Conservation (phyloP, 768 basidiomycete genomes). For the Dioszegia aurantiaca region DNA sequence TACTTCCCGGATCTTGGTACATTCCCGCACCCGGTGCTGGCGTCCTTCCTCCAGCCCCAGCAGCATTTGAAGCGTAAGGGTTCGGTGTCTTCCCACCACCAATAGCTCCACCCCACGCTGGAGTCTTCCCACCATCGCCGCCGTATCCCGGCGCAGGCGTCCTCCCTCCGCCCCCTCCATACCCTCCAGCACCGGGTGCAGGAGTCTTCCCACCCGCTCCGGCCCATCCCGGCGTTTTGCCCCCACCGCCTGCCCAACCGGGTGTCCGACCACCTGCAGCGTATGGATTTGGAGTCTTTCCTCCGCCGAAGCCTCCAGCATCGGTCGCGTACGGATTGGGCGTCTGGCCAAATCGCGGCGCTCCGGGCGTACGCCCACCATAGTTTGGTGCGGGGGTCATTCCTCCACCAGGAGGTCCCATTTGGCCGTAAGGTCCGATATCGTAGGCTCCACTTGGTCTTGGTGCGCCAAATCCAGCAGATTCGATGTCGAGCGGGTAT, state of each 20-base stretch:
- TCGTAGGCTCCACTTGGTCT: conserved; percentile 35
- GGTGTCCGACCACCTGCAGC: conserved; percentile 34
- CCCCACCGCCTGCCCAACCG: conserved; percentile 24
- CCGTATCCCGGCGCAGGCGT: conserved; percentile 28
- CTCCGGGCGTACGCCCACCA: conserved; percentile 53
- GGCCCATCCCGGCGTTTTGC: conserved; percentile 30
- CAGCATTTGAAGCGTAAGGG: conserved; percentile 12
- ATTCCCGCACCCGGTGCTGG: conserved; percentile 21
- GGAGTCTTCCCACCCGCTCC: conserved; percentile 28
- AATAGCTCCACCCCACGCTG: conserved; percentile 13
- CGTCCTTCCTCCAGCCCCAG: conserved; percentile 24
- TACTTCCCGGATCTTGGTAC: conserved; percentile 22
- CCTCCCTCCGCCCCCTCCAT: conserved; percentile 22
- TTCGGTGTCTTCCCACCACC: conserved; percentile 26
- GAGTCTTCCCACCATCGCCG: conserved; percentile 23
- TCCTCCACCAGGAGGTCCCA: conserved; percentile 32
- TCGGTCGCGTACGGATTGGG: conserved; percentile 65
- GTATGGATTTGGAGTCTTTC: conserved; percentile 58
- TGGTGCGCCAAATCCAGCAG: conserved; percentile 16
- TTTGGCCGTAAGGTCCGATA: conserved; percentile 35
- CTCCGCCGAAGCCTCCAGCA: conserved; percentile 24
- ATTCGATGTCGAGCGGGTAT: conserved; percentile 37
- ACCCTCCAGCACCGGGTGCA: conserved; percentile 20
- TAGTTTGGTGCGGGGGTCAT: conserved; percentile 28
- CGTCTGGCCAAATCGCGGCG: conserved; percentile 62